phyloP scores from a whole-genome alignment of 164 flowering plant genomes.

The Vitis cinerea region DNA sequence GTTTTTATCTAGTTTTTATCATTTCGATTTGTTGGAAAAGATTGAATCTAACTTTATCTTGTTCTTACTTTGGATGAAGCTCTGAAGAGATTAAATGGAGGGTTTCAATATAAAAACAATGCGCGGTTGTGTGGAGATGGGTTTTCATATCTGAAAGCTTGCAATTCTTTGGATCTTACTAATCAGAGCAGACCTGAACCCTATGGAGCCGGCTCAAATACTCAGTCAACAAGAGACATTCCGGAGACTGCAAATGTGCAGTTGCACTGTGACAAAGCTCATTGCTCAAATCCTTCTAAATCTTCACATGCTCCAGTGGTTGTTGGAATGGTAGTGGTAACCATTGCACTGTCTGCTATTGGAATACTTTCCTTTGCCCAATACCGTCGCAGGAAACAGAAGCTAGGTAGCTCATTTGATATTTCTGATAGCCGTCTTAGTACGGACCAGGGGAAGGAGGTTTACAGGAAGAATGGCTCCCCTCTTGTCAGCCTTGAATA shows the following conservation, averaged over 20 bases:
- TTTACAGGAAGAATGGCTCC: constrained; percentile 46
- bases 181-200: constrained; percentile 36
- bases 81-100: constrained; percentile 48
- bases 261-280: constrained; percentile 35
- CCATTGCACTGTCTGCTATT: constrained; percentile 28
- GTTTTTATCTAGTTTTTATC: background rate
- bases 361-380: constrained; percentile 32
- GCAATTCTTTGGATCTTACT: constrained; percentile 26
- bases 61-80: constrained; percentile 33
- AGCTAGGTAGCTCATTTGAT: constrained; percentile 32
- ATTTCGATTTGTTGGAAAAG: background rate
- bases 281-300: constrained; percentile 31
- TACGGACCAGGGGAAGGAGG: constrained; percentile 35
- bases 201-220: constrained; percentile 24
- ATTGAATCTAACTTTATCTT: background rate
- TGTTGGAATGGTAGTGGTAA: constrained; percentile 27
- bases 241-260: constrained; percentile 51
- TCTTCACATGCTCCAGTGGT: constrained; percentile 25
- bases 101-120: constrained; percentile 48
- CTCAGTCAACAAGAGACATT: constrained; percentile 30
- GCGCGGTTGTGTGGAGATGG: constrained; percentile 48
- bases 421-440: constrained; percentile 27
- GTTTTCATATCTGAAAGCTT: constrained; percentile 33
- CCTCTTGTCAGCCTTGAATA: constrained; percentile 64
- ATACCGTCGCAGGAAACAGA: constrained; percentile 50